Base-by-base conservation (phyloP, 2,329 filamentous ascomycete species). In the Colletotrichum abscissum region DNA sequence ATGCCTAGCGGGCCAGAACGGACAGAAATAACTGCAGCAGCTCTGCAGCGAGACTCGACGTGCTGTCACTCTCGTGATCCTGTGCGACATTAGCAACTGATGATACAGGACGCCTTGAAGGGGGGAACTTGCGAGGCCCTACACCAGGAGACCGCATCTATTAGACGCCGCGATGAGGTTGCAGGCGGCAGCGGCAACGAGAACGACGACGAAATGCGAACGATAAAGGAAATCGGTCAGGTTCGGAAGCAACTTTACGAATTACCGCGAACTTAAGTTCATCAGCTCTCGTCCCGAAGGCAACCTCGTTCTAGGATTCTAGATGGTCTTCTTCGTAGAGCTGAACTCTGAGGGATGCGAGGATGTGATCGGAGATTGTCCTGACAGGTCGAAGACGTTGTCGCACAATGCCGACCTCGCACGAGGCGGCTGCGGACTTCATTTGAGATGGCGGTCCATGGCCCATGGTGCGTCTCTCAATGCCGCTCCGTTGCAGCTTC, bases 21-120 rank as follows among this genome's bases (percentile, higher is more conserved):
- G 30, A 49, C 28, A 38, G 52, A 33, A 49, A 56, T 11, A 26
- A 60, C 14, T 33, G 24, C 70, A 49, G 30, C 54, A 60, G 3
- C 63, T 65, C 67, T 69, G 65, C 70, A 69, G 60, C 69, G 54
- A 38, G 67, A 71, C 71, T 73, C 49, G 71, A 66, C 49, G 65
- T 69, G 71, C 67, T 71, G 71, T 62, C 60, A 46, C 35, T 71
- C 63, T 65, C 35, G 38, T 64, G 35, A 57, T 28, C 38, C 55
- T 57, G 71, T 73, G 24, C 67, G 28, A 73, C 67, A 22, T 70
- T 24, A 62, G 33, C 28, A 9, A 33, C 49, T 26, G 35, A 30
- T 49, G 35, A 6, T 26, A 56, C 35, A 54, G 56, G 24, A 59
- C 49, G 35, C 22, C 60, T 56, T n/a, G 24, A 1, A 30, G 9